phyloP scores from a whole-genome alignment of 2,329 filamentous ascomycete species.

The Eurotiales sp. region DNA sequence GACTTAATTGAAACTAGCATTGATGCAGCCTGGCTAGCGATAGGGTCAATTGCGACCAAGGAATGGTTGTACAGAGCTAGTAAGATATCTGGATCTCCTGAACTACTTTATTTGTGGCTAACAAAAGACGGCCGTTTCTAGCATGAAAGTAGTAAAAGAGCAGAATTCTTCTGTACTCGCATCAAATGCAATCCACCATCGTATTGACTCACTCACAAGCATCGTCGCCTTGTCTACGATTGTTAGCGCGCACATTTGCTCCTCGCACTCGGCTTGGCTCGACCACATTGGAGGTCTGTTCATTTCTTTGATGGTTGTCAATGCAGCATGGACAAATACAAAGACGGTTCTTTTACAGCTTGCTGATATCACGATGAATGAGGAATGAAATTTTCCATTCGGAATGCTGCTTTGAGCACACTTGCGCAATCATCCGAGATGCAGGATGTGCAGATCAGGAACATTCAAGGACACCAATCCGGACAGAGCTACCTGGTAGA shows the following conservation, averaged over 20 bases:
- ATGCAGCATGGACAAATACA: conserved; percentile 84
- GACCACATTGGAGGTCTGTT: conserved; percentile 90
- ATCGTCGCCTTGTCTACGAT: conserved; percentile 90
- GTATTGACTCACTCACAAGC: conserved; percentile 90
- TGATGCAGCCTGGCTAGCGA: conserved; percentile 91
- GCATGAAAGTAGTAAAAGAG: conserved; percentile 94
- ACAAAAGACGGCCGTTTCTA: conserved; percentile 35
- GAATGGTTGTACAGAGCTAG: conserved; percentile 97
- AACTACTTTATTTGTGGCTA: conserved; percentile 15
- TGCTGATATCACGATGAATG: conserved; percentile 83
- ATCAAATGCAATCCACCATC: conserved; percentile 94
- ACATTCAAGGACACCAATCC: conserved; percentile 86
- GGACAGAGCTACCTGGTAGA: conserved; percentile 96
- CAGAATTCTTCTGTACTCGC: conserved; percentile 93
- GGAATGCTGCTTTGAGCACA: conserved; percentile 60
- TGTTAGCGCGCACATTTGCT: conserved; percentile 80
- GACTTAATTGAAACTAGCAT: conserved; percentile 69
- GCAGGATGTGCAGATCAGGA: conserved; percentile 65
- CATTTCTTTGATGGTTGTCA: conserved; percentile 90
- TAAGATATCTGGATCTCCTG: conserved; percentile 49
- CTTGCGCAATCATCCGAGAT: conserved; percentile 53
- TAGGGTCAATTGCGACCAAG: conserved; percentile 84
- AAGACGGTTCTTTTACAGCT: conserved; percentile 77
- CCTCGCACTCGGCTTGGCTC: conserved; percentile 82
- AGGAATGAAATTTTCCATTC: conserved; percentile 69